A percentile compares a stretch with the other conserved stretches of the same genome.
phyloP scores from a whole-genome alignment of 2,329 filamentous ascomycete species.

The Botrytis galanthina region DNA sequence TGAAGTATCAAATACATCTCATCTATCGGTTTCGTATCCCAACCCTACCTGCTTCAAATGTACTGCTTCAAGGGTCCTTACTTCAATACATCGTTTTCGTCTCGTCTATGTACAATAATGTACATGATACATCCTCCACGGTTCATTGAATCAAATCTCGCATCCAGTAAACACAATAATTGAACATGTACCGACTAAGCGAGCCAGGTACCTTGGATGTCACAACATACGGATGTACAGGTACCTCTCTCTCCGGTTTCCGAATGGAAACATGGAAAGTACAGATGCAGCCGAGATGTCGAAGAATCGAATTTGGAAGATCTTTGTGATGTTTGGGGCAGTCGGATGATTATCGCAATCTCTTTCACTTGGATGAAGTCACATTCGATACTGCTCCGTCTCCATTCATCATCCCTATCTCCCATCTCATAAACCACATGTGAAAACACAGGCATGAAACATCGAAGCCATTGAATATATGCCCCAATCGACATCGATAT shows the following conservation, averaged over 20 bases:
- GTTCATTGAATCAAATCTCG: not conserved
- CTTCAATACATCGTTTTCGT: not conserved
- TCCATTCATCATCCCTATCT: not conserved
- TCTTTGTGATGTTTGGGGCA: not conserved
- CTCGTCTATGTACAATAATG: not conserved
- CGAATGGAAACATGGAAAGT: not conserved
- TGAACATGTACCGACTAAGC: not conserved
- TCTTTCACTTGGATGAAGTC: not conserved
- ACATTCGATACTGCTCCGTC: not conserved
- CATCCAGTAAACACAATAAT: not conserved
- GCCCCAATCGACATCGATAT: not conserved
- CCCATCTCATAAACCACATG: not conserved
- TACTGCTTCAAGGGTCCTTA: not conserved
- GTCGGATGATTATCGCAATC: not conserved
- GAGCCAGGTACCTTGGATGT: not conserved
- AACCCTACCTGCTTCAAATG: not conserved
- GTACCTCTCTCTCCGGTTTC: not conserved
- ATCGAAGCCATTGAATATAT: not conserved
- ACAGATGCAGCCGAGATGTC: not conserved
- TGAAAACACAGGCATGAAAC: not conserved
- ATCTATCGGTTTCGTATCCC: not conserved
- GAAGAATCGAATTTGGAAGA: not conserved
- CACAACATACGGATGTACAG: not conserved
- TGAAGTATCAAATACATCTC: not conserved
- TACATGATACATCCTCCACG: not conserved